Evolutionary conservation across 805 yeast species (phyloP).

Genomic region (Zygosaccharomyces bailii): DNA sequence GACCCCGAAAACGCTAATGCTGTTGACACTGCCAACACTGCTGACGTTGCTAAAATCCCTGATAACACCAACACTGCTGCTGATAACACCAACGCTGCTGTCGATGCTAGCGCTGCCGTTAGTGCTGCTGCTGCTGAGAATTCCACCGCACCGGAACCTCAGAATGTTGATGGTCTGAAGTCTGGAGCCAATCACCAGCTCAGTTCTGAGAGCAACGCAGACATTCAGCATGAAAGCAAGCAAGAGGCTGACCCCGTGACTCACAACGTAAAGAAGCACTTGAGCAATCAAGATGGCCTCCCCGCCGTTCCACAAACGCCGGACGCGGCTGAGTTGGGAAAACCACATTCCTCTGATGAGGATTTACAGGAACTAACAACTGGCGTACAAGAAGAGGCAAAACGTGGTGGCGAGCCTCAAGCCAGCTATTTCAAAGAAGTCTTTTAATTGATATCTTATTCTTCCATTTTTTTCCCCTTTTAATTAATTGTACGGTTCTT

Average conservation of each 20-base stretch:
- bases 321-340: background rate
- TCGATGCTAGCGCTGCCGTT: background rate
- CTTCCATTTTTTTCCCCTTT: background rate
- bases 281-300: slow-evolving; percentile 7
- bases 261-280: slow-evolving; percentile 10
- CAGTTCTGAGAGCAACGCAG: background rate
- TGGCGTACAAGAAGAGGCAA: slow-evolving; percentile 3
- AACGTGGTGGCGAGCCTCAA: slow-evolving; percentile 7
- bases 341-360: slow-evolving; percentile 4
- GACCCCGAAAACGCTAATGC: no score
- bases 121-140: slow-evolving; percentile 1
- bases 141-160: no score
- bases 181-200: no score
- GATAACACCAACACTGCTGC: slow-evolving; percentile 2
- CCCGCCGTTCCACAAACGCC: slow-evolving; percentile 1
- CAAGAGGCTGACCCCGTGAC: background rate
- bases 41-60: no score
- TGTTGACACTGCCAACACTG: no score
- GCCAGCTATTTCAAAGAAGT: slow-evolving; percentile 32
- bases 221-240: background rate
- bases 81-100: slow-evolving; percentile 2
- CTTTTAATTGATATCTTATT: slow-evolving; percentile 14
- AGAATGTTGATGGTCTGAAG: no score
- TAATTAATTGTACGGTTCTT: slow-evolving; percentile 2
- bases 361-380: slow-evolving; percentile 16